Conservation (phyloP, 768 basidiomycete genomes). For the Piloderma croceum region DNA sequence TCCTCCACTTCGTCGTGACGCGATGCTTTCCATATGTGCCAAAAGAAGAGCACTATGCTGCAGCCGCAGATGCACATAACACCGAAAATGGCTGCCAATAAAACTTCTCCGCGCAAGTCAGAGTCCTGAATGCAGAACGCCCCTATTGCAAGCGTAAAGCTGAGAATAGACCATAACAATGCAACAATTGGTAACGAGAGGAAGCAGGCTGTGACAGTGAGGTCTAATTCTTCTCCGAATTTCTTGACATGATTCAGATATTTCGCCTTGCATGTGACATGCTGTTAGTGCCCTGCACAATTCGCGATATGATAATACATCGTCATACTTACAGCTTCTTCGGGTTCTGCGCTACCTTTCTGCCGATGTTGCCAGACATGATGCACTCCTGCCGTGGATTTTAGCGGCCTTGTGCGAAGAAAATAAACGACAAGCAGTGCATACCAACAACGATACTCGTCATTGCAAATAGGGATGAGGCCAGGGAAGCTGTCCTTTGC, state of each 20-base stretch:
- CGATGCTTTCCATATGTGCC: slow-evolving; percentile 18
- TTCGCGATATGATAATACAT: background rate
- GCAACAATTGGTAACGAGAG: slow-evolving; percentile 21
- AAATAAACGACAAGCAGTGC: no score
- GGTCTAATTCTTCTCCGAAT: slow-evolving; percentile 9
- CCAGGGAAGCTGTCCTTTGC: slow-evolving; percentile 12
- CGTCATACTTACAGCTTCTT: slow-evolving; percentile 13
- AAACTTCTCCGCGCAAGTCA: slow-evolving; percentile 4
- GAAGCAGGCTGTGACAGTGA: slow-evolving; percentile 17
- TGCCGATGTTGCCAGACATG: slow-evolving; percentile 16
- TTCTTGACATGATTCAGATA: slow-evolving; percentile 13
- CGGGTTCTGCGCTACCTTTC: slow-evolving; percentile 8
- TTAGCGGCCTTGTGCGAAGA: no score
- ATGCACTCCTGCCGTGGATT: no score
- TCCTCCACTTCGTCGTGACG: slow-evolving; percentile 4
- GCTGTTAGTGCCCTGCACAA: slow-evolving; percentile 5
- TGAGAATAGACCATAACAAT: slow-evolving; percentile 20
- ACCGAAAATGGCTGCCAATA: slow-evolving; percentile 11
- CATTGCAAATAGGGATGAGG: slow-evolving; percentile 14
- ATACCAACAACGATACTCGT: slow-evolving; percentile 12
- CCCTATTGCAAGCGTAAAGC: slow-evolving; percentile 16
- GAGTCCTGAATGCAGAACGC: slow-evolving; percentile 15
- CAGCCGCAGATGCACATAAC: slow-evolving; percentile 7
- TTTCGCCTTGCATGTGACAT: no score
- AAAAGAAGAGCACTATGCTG: slow-evolving; percentile 19